Conservation (phyloP, 495 filamentous ascomycete species). For the Astrothelium subdiscretum region DNA sequence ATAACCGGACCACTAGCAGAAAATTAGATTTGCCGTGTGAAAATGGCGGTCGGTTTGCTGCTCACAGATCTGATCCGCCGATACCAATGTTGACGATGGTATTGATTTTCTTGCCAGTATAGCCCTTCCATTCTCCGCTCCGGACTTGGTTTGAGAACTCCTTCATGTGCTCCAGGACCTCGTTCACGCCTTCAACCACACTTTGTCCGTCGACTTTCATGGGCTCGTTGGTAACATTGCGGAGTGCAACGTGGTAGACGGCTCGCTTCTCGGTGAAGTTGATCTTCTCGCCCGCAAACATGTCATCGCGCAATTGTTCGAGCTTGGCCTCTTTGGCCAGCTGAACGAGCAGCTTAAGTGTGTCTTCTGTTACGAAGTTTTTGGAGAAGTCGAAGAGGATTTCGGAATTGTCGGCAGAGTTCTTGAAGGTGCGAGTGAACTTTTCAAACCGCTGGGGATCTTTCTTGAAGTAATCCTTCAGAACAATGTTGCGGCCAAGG, state of each 20-base stretch:
- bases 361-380: slow-evolving; percentile 93
- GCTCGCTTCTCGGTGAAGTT: slow-evolving; percentile 97
- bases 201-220: slow-evolving; percentile 93
- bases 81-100: slow-evolving; percentile 97
- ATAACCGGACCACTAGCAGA: slow-evolving; percentile 77
- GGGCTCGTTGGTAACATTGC: slow-evolving; percentile 71
- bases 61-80: slow-evolving; percentile 94
- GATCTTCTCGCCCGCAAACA: slow-evolving; percentile 96
- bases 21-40: slow-evolving; percentile 26
- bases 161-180: slow-evolving; percentile 91
- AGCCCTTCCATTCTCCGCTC: slow-evolving; percentile 95
- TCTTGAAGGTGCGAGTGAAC: slow-evolving; percentile 74
- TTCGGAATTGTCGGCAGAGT: slow-evolving; percentile 63
- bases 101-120: slow-evolving; percentile 92
- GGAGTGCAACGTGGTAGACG: slow-evolving; percentile 88
- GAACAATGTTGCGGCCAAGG: slow-evolving; percentile 74
- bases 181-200: slow-evolving; percentile 88
- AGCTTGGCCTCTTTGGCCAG: slow-evolving; percentile 82
- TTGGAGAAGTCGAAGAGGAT: slow-evolving; percentile 98
- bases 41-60: neutral
- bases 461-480: slow-evolving; percentile 84
- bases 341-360: slow-evolving; percentile 70
- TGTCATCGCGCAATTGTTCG: slow-evolving; percentile 87
- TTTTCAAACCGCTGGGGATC: slow-evolving; percentile 84
- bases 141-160: slow-evolving; percentile 90